These are phyloP conservation scores for Cercospora sp. DNA, from an alignment of 2,329 filamentous ascomycete species.

Conservation along the genomic window DNA sequence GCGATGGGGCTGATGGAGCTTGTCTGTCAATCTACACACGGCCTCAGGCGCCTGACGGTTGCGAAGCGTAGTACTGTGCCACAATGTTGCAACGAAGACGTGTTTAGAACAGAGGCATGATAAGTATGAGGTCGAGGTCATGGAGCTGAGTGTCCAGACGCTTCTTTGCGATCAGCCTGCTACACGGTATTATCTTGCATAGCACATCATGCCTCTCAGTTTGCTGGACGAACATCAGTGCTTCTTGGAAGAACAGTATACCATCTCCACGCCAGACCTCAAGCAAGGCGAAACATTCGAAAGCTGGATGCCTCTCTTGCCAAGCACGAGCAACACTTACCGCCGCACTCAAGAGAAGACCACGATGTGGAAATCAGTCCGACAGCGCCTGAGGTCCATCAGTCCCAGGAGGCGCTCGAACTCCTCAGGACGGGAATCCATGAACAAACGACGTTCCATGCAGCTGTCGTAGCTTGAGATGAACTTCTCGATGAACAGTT, in stretches of 20 bases:
- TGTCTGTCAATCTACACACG: constrained; percentile 1
- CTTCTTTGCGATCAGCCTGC: not conserved
- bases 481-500: not conserved
- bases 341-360: constrained; percentile 9
- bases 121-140: constrained; percentile 1
- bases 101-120: not conserved
- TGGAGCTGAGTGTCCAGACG: not conserved
- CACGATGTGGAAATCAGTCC: constrained; percentile 17
- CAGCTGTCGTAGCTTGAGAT: constrained; percentile 7
- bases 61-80: constrained; percentile 4
- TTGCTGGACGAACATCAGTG: constrained; percentile 19
- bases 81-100: not conserved
- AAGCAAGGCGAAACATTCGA: constrained; percentile 10
- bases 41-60: constrained; percentile 10
- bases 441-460: constrained; percentile 6
- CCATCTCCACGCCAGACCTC: constrained; percentile 9
- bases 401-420: constrained; percentile 8
- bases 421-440: constrained; percentile 4
- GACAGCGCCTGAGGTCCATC: constrained; percentile 14
- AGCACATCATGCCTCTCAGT: constrained; percentile 14
- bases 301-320: constrained; percentile 7
- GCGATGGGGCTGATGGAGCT: not conserved
- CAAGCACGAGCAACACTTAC: constrained; percentile 1
- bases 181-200: not conserved
- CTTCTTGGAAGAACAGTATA: constrained; percentile 20